Conservation (phyloP, 176 grass and related monocot species). For the Ensete ventricosum region DNA sequence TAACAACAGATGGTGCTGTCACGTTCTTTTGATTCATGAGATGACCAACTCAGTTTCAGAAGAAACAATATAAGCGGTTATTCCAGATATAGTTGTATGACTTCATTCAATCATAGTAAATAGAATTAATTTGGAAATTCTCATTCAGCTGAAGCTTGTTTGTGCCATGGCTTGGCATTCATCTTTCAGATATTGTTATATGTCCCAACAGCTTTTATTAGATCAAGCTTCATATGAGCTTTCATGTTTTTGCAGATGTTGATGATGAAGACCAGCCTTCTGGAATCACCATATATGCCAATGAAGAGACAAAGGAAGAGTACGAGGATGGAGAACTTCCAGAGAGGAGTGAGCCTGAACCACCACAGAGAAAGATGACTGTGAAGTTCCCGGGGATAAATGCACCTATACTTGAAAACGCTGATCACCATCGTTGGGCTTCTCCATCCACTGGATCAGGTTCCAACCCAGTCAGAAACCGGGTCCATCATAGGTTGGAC, state of each 20-base stretch:
- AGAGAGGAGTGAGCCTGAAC: constrained; percentile 28
- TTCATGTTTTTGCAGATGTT: constrained; percentile 33
- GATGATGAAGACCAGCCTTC: constrained; percentile 81
- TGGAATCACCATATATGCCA: constrained; percentile 83
- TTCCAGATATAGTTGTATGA: background rate
- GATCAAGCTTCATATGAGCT: constrained; percentile 7
- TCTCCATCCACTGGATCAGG: constrained; percentile 18
- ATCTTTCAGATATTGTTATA: too few species aligned
- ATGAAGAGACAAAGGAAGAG: constrained; percentile 44
- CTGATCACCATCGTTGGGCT: constrained; percentile 63
- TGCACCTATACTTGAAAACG: constrained; percentile 65
- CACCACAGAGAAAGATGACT: constrained; percentile 48
- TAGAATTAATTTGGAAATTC: too few species aligned
- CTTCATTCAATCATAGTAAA: background rate
- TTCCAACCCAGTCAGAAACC: background rate
- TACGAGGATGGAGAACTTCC: constrained; percentile 71
- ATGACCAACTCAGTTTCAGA: background rate
- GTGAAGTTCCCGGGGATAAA: constrained; percentile 90
- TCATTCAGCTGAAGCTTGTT: too few species aligned
- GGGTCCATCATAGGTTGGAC: constrained; percentile 19
- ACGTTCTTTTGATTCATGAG: background rate
- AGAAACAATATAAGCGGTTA: background rate
- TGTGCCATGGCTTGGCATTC: too few species aligned
- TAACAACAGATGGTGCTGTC: background rate
- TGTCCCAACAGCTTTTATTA: constrained; percentile 12